A percentile compares a stretch with the other conserved stretches of the same genome.
Conservation (phyloP, 1,139 yeast species). For the Kluyveromyces sp. region DNA sequence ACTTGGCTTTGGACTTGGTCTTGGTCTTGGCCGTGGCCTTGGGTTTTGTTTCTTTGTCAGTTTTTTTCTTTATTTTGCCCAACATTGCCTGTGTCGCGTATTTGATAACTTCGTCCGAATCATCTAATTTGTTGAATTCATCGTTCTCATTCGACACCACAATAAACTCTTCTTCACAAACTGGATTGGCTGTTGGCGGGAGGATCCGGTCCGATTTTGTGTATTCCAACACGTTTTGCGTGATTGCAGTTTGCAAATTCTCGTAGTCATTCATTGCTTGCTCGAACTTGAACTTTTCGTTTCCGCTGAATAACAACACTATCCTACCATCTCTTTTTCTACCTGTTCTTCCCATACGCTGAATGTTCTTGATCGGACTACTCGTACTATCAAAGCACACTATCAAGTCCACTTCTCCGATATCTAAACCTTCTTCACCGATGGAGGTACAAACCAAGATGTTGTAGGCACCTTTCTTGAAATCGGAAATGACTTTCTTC, state of each 20-base stretch:
- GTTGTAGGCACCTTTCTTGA: slow-evolving; percentile 65
- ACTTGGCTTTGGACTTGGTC: neutral
- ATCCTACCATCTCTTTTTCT: slow-evolving; percentile 87
- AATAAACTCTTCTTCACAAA: slow-evolving; percentile 47
- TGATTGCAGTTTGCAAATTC: slow-evolving; percentile 55
- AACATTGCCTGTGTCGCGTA: slow-evolving; percentile 44
- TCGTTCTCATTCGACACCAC: slow-evolving; percentile 65
- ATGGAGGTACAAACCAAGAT: slow-evolving; percentile 91
- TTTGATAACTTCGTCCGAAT: slow-evolving; percentile 62
- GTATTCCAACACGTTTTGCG: slow-evolving; percentile 36
- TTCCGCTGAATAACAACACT: slow-evolving; percentile 65
- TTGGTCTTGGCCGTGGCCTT: slow-evolving; percentile 12
- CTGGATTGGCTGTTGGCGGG: slow-evolving; percentile 50
- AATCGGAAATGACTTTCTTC: slow-evolving; percentile 62
- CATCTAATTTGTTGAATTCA: slow-evolving; percentile 46
- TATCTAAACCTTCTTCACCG: slow-evolving; percentile 98
- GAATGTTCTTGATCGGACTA: slow-evolving; percentile 89
- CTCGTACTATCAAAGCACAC: slow-evolving; percentile 88
- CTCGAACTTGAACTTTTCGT: slow-evolving; percentile 72
- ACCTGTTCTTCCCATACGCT: slow-evolving; percentile 97
- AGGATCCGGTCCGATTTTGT: slow-evolving; percentile 54
- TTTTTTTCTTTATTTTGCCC: slow-evolving; percentile 22
- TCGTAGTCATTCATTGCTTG: slow-evolving; percentile 81
- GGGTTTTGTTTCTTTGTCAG: slow-evolving; percentile 9
- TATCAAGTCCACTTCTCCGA: slow-evolving; percentile 93